Evolutionary conservation across 2,329 filamentous ascomycete species (phyloP).

Genomic region (Pseudohalonectria lignicola): DNA sequence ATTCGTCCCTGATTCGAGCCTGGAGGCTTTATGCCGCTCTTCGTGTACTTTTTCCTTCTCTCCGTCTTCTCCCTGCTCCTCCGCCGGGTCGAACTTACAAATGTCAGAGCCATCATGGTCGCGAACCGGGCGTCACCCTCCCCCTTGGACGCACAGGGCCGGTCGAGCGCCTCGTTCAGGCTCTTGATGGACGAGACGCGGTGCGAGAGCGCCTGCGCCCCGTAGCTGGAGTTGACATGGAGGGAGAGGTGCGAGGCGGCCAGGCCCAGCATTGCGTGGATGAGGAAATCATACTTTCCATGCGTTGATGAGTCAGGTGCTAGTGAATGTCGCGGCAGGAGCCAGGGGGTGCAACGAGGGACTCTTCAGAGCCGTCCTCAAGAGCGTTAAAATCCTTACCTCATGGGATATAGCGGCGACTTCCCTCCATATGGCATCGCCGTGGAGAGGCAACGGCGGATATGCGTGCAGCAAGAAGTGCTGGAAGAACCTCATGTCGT

Average conservation of each 20-base stretch:
- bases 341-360: too few species aligned
- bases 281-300: conserved; percentile 25
- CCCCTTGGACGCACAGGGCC: conserved; percentile 10
- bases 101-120: conserved; percentile 22
- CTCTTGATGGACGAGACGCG: conserved; percentile 23
- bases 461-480: conserved; percentile 37
- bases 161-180: conserved; percentile 21
- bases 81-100: too few species aligned
- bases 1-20: too few species aligned
- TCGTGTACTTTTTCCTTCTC: too few species aligned
- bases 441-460: conserved; percentile 24
- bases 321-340: neutral
- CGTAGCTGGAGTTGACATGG: conserved; percentile 11
- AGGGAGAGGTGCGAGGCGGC: conserved; percentile 25
- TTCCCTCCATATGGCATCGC: conserved; percentile 22
- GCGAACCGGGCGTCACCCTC: conserved; percentile 26
- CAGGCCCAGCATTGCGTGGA: conserved; percentile 28
- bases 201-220: conserved; percentile 20
- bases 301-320: too few species aligned
- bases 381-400: too few species aligned
- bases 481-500: conserved; percentile 40
- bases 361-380: too few species aligned
- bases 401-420: conserved; percentile 24
- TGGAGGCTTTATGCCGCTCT: too few species aligned
- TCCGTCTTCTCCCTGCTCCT: too few species aligned